These are phyloP conservation scores for Penicillium sp. DNA, from an alignment of 2,329 filamentous ascomycete genomes.

Conservation along the genomic window DNA sequence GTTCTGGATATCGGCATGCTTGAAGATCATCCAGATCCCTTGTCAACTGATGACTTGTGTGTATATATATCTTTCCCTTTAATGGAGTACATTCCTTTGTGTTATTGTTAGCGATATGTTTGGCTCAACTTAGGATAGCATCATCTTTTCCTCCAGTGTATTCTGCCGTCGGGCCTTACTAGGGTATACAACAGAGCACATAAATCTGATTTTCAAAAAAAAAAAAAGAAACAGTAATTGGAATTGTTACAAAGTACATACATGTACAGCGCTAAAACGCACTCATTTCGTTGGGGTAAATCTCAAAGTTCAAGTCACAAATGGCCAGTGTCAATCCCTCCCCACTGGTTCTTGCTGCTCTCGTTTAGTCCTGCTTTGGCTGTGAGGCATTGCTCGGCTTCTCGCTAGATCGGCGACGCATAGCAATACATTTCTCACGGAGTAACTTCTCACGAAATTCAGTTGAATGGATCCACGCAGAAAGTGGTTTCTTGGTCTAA, in stretches of 20 bases:
- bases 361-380: constrained; percentile 3
- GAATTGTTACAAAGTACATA: background rate
- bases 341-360: background rate
- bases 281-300: background rate
- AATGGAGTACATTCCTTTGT: constrained; percentile 35
- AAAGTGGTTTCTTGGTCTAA: constrained; percentile 15
- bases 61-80: constrained; percentile 19
- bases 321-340: background rate
- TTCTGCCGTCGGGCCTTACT: background rate
- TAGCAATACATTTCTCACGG: constrained; percentile 39
- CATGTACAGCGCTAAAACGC: constrained; percentile 1
- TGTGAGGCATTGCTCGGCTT: constrained; percentile 26
- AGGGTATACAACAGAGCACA: background rate
- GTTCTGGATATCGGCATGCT: background rate
- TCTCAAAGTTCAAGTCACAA: background rate
- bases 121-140: too few relatives aligned
- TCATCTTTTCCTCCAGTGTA: background rate
- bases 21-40: too few relatives aligned
- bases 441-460: constrained; percentile 41
- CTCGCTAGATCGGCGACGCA: constrained; percentile 28
- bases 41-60: constrained; percentile 10
- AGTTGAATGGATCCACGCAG: constrained; percentile 30
- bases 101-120: background rate
- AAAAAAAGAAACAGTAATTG: background rate
- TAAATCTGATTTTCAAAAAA: too few relatives aligned